A percentile compares a stretch with the other conserved stretches of the same genome.
Evolutionary conservation across 305 asterid genomes (phyloP).

Genomic region (Rubia occidens): DNA sequence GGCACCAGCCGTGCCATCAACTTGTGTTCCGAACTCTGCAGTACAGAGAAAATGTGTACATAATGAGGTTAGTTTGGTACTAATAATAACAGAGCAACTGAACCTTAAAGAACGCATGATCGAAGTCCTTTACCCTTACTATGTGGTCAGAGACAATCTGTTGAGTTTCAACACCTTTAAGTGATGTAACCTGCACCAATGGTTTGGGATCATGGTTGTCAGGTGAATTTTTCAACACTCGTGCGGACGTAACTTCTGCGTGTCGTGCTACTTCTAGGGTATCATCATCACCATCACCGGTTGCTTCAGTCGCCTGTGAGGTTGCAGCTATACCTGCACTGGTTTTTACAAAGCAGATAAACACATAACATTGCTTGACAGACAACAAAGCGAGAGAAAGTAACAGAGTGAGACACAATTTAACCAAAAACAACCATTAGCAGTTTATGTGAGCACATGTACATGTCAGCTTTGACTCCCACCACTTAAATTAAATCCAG

Average conservation of each 20-base stretch:
- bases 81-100: not conserved
- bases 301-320: conserved; percentile 29
- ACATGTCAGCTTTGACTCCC: not conserved
- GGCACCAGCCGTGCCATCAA: conserved; percentile 21
- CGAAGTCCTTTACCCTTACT: conserved; percentile 35
- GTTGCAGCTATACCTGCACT: conserved; percentile 41
- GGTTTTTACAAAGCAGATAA: conserved; percentile 19
- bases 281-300: conserved; percentile 24
- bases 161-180: conserved; percentile 27
- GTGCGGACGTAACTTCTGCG: conserved; percentile 41
- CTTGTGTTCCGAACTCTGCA: conserved; percentile 38
- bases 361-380: not conserved
- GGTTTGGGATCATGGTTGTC: conserved; percentile 29
- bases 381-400: not conserved
- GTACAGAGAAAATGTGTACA: conserved; percentile 10
- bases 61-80: not conserved
- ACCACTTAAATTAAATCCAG: not conserved
- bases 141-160: conserved; percentile 25
- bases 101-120: conserved; percentile 6
- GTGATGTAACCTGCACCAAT: conserved; percentile 27
- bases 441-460: not conserved
- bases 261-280: conserved; percentile 22
- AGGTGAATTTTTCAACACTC: conserved; percentile 25
- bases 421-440: not conserved
- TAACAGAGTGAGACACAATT: not conserved